Base-by-base conservation (phyloP, 1,284 basidiomycete species). In the Ceratobasidium sp. region DNA sequence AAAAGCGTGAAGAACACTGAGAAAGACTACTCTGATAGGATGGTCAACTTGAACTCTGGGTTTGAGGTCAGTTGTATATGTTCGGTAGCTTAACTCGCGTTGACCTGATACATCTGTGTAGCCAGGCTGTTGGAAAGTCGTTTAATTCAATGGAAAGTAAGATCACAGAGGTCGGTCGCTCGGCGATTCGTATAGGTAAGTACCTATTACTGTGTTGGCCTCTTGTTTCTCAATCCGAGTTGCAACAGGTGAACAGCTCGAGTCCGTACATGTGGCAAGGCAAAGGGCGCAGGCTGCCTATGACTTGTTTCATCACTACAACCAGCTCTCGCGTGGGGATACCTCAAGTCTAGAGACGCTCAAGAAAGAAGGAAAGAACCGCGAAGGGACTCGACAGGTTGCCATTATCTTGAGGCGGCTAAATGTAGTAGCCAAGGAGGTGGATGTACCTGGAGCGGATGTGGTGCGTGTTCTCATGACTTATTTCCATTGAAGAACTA, bases 301-400 rank as follows among this genome's bases (percentile, higher is more conserved):
- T 80, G 93, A 99, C 82, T 86, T 99, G n/a, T 94, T 99, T 75
- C 92, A 96, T 78, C 97, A 94, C 84, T 99, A 99, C 84, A 95
- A 97, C 80, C 94, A 96, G 78, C 93, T 99, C 81, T 92, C 94
- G 2, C 91, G 92, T 77, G 94, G 92, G 6, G 95, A 99, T 78
- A 94, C 93, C 0, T 86, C 89, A 3, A 89, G 90, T 63, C 84
- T 98, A 60, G 95, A 97, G 81, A 86, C 89, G 23, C 86, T 98
- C 79, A 89, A 93, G 81, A 97, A 97, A 81, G 94, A 93, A 85
- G 81, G 74, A 0, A 71, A 71, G 39, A 92, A 95, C 5, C 90
- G 91, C 79, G 93, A 94, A 37, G 98, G 97, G 0, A 86, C 97
- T 77, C 89, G 92, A 49, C 93, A 96, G 82, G 92, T 97, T 54